Evolutionary conservation across 768 basidiomycete species (phyloP).

Genomic region (Boletales sp.): DNA sequence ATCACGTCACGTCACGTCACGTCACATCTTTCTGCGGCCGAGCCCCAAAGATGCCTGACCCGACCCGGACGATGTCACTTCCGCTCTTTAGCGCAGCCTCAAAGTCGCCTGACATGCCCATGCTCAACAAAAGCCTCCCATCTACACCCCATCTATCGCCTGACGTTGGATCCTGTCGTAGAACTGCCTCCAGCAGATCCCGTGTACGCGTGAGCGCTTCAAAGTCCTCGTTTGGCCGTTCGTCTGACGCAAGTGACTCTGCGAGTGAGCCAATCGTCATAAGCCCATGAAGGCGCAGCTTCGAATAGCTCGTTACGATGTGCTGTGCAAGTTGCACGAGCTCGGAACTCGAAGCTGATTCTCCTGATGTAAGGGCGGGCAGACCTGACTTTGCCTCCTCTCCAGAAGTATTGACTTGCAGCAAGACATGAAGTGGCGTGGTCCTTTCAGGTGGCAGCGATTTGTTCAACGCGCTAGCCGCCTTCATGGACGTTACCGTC

Average conservation of each 20-base stretch:
- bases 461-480: slow-evolving; percentile 77
- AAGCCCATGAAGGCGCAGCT: slow-evolving; percentile 73
- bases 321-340: slow-evolving; percentile 65
- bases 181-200: slow-evolving; percentile 47
- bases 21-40: slow-evolving; percentile 50
- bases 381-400: slow-evolving; percentile 90
- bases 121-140: slow-evolving; percentile 64
- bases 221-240: slow-evolving; percentile 70
- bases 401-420: slow-evolving; percentile 96
- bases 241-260: slow-evolving; percentile 49
- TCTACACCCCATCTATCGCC: slow-evolving; percentile 44
- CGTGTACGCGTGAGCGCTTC: slow-evolving; percentile 61
- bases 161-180: slow-evolving; percentile 31
- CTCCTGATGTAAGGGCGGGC: slow-evolving; percentile 45
- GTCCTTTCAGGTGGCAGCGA: slow-evolving; percentile 55
- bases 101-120: slow-evolving; percentile 98
- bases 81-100: slow-evolving; percentile 81
- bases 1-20: slow-evolving; percentile 25
- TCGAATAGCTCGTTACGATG: slow-evolving; percentile 70
- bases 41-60: slow-evolving; percentile 84
- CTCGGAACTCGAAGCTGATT: slow-evolving; percentile 40
- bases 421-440: slow-evolving; percentile 69
- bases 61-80: slow-evolving; percentile 86
- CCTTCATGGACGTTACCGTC: slow-evolving; percentile 78
- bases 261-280: slow-evolving; percentile 95